Base-by-base conservation (phyloP, 2,329 filamentous ascomycete species). In the Cladosporium velox region DNA sequence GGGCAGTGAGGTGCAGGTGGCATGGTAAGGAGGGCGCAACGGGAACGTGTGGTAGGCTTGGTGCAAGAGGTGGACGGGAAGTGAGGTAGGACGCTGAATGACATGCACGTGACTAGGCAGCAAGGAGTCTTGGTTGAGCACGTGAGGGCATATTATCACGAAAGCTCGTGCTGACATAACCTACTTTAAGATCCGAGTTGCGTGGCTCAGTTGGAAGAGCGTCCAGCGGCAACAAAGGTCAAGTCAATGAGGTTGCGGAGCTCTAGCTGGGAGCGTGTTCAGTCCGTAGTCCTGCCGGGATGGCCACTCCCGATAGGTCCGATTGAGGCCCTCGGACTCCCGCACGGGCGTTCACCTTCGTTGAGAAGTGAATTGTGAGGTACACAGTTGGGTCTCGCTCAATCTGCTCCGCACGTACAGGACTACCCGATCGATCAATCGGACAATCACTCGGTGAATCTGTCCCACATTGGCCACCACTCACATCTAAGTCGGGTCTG, bases 1-100 rank as follows among this genome's bases (percentile, higher is more conserved):
- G 59, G 55, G 38, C 67, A 70, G 52, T 55, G 30, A 55, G 62
- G 55, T 24, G 24, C 6, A 3, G 28, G 28, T 6, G 28, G 28
- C 4, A 30, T 4, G 28, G 24, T 11, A 21, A 21, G 41, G 38
- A 44, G 41, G 41, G 18, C 4, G 38, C 10, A 3, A n/a, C 21
- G 38, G 18, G 18, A 44, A 11, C 21, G 18, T n/a, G 18, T 21
- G 6, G 18, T n/a, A n/a, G 18, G 38, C 38, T 44, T 44, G 28
- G 28, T 30, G 28, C 28, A 30, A 30, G 28, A 30, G 28, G 28
- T 30, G 6, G 3, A 12, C 12, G n/a, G n/a, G 7, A 47, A 12
- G 41, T 21, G 41, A 47, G 8, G n/a, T 11, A 21, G 41, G 41
- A 21, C 12, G 41, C 41, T 47, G n/a, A 5, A 4, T 4, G 41